Conservation (phyloP, 169 alveolate species). For the Eimeria praecox region DNA sequence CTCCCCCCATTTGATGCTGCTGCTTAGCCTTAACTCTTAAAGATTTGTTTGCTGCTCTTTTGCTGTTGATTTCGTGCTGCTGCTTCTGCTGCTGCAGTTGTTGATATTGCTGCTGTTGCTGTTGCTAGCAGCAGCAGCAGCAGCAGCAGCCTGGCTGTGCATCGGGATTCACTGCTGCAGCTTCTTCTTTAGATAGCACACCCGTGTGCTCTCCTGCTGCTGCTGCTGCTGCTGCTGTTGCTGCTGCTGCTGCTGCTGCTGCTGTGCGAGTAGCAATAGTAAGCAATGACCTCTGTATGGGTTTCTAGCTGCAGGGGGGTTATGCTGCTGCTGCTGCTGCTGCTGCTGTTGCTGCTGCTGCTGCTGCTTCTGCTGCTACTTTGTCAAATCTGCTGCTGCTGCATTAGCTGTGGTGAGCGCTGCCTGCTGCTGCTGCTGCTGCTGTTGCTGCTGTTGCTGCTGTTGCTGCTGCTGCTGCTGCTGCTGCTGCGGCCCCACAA, state of each 20-base stretch:
- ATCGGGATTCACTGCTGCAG: no score
- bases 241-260: not conserved
- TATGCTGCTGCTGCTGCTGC: not conserved
- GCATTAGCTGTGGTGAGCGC: not conserved
- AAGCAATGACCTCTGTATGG: no score
- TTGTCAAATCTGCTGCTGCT: not conserved
- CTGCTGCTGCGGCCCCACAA: not conserved
- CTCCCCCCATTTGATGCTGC: no score
- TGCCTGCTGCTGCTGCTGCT: not conserved
- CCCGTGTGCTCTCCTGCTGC: not conserved
- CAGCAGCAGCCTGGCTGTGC: not conserved
- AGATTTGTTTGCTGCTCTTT: not conserved
- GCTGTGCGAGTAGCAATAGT: not conserved
- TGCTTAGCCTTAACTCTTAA: not conserved
- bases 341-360: not conserved
- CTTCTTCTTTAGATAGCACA: not conserved
- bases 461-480: not conserved
- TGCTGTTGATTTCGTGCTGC: not conserved
- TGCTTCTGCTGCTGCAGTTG: not conserved
- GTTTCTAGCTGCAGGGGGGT: no score
- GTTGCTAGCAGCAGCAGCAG: not conserved
- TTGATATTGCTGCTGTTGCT: not conserved
- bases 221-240: constrained; percentile 2
- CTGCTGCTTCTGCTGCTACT: not conserved
- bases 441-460: not conserved